Percentiles rank a stretch among this genome's conserved stretches.
Evolutionary conservation across 2,329 filamentous ascomycete species (phyloP).

Genomic region (Sordariomycetes sp.): DNA sequence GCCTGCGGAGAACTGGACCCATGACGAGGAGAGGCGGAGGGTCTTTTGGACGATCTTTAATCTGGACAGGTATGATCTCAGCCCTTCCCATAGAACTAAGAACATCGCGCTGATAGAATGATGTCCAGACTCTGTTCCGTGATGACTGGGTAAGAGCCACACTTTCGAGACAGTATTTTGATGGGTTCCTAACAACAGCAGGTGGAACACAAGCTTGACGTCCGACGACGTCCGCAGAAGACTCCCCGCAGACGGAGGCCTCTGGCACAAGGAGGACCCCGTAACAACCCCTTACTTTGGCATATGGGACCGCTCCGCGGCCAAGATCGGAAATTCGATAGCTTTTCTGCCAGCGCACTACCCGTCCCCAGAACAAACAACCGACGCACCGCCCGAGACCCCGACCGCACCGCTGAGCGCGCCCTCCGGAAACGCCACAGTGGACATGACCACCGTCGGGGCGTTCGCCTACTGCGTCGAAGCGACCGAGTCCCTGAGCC

Average conservation of each 20-base stretch:
- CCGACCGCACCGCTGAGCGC: conserved; percentile 3
- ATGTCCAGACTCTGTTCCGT: not conserved
- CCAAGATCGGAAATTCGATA: conserved; percentile 25
- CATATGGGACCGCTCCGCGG: conserved; percentile 29
- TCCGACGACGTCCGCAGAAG: conserved; percentile 18
- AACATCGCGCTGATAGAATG: not conserved
- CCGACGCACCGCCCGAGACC: conserved; percentile 7
- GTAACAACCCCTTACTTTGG: conserved; percentile 30
- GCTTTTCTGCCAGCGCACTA: conserved; percentile 23
- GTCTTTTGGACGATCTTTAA: conserved; percentile 22
- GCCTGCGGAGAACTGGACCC: conserved; percentile 18
- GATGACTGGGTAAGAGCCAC: not conserved
- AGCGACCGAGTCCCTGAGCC: conserved; percentile 32
- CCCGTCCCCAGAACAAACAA: conserved; percentile 12
- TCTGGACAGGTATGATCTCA: conserved; percentile 14
- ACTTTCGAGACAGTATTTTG: not conserved
- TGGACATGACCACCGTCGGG: conserved; percentile 26
- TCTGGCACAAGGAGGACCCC: conserved; percentile 27
- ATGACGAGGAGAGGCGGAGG: conserved; percentile 19
- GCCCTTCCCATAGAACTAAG: not conserved
- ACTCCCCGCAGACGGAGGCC: conserved; percentile 24
- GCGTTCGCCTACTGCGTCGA: conserved; percentile 35
- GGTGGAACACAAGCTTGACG: conserved; percentile 21
- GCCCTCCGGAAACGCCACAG: not conserved
- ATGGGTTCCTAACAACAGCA: conserved; percentile 2